Evolutionary conservation across 805 yeast genomes (phyloP), one percentile per base, ranked within the genome.

Genomic region (Sugiyamaella americana): DNA sequence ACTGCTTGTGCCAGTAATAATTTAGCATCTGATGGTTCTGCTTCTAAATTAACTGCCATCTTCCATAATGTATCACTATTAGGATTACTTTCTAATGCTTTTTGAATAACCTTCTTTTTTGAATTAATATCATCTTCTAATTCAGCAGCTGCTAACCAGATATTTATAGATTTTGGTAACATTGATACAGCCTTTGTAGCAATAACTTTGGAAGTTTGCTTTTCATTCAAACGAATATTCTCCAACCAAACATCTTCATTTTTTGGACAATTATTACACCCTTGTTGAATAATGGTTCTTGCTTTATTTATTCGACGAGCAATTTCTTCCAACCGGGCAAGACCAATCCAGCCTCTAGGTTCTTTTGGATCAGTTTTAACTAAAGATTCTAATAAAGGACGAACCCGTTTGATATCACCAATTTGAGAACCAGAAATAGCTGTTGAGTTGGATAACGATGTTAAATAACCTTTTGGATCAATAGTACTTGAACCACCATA

Each of bases 161-260:
- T 67, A 34, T 68, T 67, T 26, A 78, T 71, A 2, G 88, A 79
- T 29, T 63, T 66, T 0, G 79, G 73, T 50, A 80, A 76, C 54
- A 65, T 71, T 46, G 69, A 66, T 2, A 89, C 72, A 0, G 85
- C 95, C 40, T 82, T 79, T 0, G 83, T 75, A 1, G 81, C 80
- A 10, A 88, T 70, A 1, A 70, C 64, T 57, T 77, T 80, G 43
- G 85, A 74, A 13, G 72, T 59, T 40, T 76, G 74, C 6, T 62
- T 58, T 2, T 64, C 63, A 58, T 87, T 79, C 10, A 89, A 65
- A 40, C 86, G 71, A 4, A 91, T 68, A 58, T 75, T 82, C 52
- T 86, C 95, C 5, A 89, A 62, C 98, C 98, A 91, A 0, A 88
- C 69, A 10, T 78, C 83, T 49, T 81, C 94, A 53, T 71, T 76